phyloP scores from a whole-genome alignment of 768 basidiomycete species.

The Tubosaeta sp. region DNA sequence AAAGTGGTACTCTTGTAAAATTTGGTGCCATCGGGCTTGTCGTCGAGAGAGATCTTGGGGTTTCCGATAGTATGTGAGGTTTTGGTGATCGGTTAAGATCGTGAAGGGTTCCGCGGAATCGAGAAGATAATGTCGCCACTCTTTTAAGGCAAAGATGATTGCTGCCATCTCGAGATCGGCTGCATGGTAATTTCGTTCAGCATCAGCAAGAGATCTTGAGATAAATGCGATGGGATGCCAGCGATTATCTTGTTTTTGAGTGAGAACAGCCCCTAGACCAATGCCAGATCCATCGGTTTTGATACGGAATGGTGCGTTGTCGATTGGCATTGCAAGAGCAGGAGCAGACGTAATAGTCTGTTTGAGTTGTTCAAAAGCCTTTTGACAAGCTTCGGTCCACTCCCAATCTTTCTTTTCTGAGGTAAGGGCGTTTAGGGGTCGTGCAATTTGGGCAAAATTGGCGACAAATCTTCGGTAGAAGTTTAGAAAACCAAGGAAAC shows the following conservation, averaged over 20 bases:
- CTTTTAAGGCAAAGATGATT: neutral
- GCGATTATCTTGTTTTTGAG: neutral
- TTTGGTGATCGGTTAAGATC: neutral
- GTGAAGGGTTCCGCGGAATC: neutral
- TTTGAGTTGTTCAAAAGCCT: neutral
- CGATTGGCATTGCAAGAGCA: neutral
- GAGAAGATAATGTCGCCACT: neutral
- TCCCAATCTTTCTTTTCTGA: too few relatives aligned
- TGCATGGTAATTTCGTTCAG: neutral
- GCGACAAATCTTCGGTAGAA: neutral
- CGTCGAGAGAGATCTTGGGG: neutral
- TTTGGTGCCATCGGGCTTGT: neutral
- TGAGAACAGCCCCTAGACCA: neutral
- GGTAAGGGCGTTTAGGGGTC: neutral
- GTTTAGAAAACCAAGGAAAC: neutral
- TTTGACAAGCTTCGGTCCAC: neutral
- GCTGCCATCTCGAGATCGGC: neutral
- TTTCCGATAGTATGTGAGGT: neutral
- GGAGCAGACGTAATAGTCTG: neutral
- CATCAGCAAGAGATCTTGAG: neutral
- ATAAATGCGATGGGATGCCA: neutral
- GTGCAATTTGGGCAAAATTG: neutral
- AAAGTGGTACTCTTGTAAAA: neutral
- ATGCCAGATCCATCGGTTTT: neutral
- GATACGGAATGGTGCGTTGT: neutral